phyloP scores from a whole-genome alignment of 2,329 filamentous ascomycete species.

The Alternaria sp. region DNA sequence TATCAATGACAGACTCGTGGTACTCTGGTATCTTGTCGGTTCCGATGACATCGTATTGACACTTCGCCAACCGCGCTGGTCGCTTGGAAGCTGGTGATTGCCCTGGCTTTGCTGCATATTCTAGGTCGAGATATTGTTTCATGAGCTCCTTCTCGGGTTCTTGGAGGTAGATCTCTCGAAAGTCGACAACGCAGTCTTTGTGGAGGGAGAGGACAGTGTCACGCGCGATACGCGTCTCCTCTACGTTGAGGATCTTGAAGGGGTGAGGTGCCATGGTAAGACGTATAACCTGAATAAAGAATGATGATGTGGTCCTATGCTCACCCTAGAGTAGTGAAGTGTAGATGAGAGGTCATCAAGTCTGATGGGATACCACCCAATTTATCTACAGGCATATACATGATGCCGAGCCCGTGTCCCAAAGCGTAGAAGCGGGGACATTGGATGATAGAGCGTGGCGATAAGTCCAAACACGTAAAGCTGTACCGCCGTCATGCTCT shows the following conservation, averaged over 20 bases:
- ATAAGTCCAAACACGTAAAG: constrained; percentile 1
- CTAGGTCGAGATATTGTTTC: constrained; percentile 57
- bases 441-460: not conserved
- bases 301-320: not conserved
- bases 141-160: constrained; percentile 61
- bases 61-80: constrained; percentile 61
- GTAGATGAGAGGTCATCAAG: not conserved
- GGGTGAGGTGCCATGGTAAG: constrained; percentile 56
- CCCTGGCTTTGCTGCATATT: constrained; percentile 52
- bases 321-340: not conserved
- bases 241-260: constrained; percentile 63
- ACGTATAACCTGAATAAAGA: not conserved
- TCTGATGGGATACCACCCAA: not conserved
- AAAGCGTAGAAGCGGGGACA: not conserved
- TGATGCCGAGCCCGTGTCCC: not conserved
- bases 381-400: constrained; percentile 11
- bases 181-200: constrained; percentile 51
- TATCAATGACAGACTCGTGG: constrained; percentile 62
- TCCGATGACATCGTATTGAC: constrained; percentile 66
- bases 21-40: constrained; percentile 62
- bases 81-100: constrained; percentile 53
- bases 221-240: constrained; percentile 62
- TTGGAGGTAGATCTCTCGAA: constrained; percentile 61
- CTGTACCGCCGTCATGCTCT: not conserved
- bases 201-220: constrained; percentile 58